Evolutionary conservation across 2,329 filamentous ascomycete species (phyloP).

Genomic region (Neocatenulostroma microsporum): DNA sequence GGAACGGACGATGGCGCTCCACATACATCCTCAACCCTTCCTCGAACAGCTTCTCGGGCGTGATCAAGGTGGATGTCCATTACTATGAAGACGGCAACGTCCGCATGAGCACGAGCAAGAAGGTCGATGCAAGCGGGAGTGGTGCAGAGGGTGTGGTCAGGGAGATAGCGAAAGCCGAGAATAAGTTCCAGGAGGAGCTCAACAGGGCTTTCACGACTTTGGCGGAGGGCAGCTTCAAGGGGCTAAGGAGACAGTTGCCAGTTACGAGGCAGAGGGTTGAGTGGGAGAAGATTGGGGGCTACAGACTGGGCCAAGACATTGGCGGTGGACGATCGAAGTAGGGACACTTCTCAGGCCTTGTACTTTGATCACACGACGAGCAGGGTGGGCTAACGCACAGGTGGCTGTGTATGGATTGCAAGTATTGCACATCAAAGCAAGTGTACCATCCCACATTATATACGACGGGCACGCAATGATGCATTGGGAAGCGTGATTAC

Average conservation of each 20-base stretch:
- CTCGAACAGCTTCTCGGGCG: constrained; percentile 61
- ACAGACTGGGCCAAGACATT: constrained; percentile 54
- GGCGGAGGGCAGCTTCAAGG: constrained; percentile 93
- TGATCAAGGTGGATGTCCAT: constrained; percentile 89
- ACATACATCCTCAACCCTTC: constrained; percentile 70
- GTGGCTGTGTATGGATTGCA: too few species aligned
- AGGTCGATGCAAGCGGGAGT: constrained; percentile 53
- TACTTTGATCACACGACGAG: too few species aligned
- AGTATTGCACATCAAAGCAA: too few species aligned
- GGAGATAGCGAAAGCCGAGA: constrained; percentile 72
- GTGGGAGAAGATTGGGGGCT: constrained; percentile 96
- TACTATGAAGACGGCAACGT: constrained; percentile 99
- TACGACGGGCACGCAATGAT: too few species aligned
- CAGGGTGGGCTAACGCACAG: too few species aligned
- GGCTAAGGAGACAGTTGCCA: constrained; percentile 80
- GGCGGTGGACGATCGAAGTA: constrained; percentile 40
- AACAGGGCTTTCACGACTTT: constrained; percentile 82
- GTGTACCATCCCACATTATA: too few species aligned
- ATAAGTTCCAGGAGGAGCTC: constrained; percentile 91
- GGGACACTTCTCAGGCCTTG: too few species aligned
- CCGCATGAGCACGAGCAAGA: constrained; percentile 77
- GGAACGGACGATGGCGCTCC: constrained; percentile 95
- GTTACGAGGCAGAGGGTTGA: constrained; percentile 98
- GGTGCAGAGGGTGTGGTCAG: constrained; percentile 61
- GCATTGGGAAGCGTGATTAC: too few species aligned